These are phyloP conservation scores for Pichia californica DNA, from an alignment of 805 yeast species.

Conservation along the genomic window DNA sequence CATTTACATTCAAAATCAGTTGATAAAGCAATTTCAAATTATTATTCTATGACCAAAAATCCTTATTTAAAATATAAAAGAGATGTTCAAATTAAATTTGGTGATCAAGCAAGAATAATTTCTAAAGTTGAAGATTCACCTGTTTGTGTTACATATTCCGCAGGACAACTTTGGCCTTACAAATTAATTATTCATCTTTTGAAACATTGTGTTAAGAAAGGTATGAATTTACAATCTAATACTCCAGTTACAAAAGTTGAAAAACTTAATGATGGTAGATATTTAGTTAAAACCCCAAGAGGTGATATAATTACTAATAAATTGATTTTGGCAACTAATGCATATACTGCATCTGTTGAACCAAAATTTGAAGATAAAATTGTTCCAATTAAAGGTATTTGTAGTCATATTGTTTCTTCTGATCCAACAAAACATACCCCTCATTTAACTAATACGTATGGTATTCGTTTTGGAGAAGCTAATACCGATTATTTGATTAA, in stretches of 20 bases:
- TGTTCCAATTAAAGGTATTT: conserved; percentile 31
- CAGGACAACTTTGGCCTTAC: conserved; percentile 41
- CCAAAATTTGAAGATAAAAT: conserved; percentile 26
- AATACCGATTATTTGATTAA: conserved; percentile 32
- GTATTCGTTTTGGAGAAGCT: conserved; percentile 21
- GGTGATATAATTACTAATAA: conserved; percentile 26
- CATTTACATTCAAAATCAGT: conserved; percentile 16
- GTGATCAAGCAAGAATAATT: conserved; percentile 26
- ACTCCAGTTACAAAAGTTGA: conserved; percentile 31
- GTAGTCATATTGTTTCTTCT: conserved; percentile 24
- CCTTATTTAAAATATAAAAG: conserved; percentile 16
- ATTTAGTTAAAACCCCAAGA: conserved; percentile 28
- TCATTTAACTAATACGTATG: conserved; percentile 32
- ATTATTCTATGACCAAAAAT: conserved; percentile 13
- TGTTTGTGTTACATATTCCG: conserved; percentile 33
- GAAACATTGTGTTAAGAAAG: conserved; percentile 25
- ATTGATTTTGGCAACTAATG: conserved; percentile 35
- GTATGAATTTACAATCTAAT: conserved; percentile 37
- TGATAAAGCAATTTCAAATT: conserved; percentile 21
- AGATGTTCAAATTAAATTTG: conserved; percentile 29
- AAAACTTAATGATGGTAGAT: conserved; percentile 23
- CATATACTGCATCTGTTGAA: conserved; percentile 25
- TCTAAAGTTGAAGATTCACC: conserved; percentile 26
- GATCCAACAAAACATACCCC: conserved; percentile 22
- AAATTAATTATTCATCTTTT: conserved; percentile 32